Evolutionary conservation across 148 eudicot species (phyloP).

Genomic region (Chenopodium album): DNA sequence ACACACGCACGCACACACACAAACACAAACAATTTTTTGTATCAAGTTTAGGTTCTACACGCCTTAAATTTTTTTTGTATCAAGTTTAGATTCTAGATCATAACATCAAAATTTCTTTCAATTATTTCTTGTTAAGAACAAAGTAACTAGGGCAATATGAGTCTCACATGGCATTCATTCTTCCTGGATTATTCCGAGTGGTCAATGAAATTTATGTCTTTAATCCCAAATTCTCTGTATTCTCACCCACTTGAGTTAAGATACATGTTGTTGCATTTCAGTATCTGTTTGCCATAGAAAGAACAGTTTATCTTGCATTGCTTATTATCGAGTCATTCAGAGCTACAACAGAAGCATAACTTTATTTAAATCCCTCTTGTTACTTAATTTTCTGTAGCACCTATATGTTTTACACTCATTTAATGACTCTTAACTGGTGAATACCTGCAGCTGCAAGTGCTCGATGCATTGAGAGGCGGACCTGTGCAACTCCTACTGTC

Average conservation of each 20-base stretch:
- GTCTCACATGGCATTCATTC: conserved; percentile 82
- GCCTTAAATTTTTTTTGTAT: neutral
- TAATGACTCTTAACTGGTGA: neutral
- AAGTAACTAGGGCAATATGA: conserved; percentile 80
- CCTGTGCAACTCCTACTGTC: conserved; percentile 51
- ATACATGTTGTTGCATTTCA: neutral
- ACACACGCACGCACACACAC: no score
- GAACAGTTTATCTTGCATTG: neutral
- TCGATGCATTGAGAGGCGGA: conserved; percentile 42
- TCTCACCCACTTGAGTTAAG: conserved; percentile 44
- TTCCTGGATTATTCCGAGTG: conserved; percentile 92
- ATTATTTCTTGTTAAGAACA: conserved; percentile 64
- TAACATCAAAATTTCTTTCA: no score
- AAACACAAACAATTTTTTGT: no score
- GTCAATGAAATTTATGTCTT: conserved; percentile 91
- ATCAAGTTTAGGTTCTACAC: no score
- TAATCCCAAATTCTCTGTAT: conserved; percentile 94
- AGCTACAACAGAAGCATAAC: neutral
- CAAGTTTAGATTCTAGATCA: neutral
- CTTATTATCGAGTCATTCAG: neutral
- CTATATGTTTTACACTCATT: neutral
- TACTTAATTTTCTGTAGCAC: neutral
- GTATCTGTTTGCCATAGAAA: neutral
- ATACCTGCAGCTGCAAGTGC: conserved; percentile 49
- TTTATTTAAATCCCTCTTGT: neutral